phyloP scores from a whole-genome alignment of 2,329 filamentous ascomycete genomes.

The Trichophyton verrucosum region DNA sequence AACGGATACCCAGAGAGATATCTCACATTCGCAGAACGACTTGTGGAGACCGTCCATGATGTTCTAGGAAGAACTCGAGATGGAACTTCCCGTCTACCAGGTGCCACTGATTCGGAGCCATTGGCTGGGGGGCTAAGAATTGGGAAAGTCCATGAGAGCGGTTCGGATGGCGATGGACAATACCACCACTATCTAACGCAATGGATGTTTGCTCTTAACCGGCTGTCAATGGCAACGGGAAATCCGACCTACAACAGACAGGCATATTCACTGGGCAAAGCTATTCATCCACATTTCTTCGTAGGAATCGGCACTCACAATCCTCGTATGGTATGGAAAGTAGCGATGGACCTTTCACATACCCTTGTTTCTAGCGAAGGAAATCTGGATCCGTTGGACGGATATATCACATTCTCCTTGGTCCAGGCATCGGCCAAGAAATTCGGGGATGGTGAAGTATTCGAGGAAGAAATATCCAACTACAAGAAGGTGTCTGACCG shows the following conservation, averaged over 20 bases:
- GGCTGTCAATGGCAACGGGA: conserved; percentile 38
- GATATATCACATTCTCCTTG: conserved; percentile 40
- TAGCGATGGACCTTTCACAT: conserved; percentile 37
- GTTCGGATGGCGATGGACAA: conserved; percentile 45
- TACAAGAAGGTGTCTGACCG: conserved; percentile 39
- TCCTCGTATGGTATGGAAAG: conserved; percentile 45
- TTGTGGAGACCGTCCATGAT: conserved; percentile 42
- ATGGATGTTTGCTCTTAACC: conserved; percentile 52
- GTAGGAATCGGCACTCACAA: conserved; percentile 21
- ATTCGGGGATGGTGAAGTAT: conserved; percentile 21
- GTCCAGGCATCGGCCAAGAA: conserved; percentile 33
- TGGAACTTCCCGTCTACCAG: conserved; percentile 35
- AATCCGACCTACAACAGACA: conserved; percentile 39
- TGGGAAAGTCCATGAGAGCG: conserved; percentile 40
- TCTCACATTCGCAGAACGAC: conserved; percentile 37
- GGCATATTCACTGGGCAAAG: conserved; percentile 41
- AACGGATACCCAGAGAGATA: conserved; percentile 28
- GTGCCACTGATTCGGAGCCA: conserved; percentile 41
- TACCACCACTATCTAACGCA: conserved; percentile 51
- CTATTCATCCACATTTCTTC: conserved; percentile 44
- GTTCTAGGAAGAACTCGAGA: conserved; percentile 43
- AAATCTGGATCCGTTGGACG: conserved; percentile 45
- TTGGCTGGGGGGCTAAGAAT: conserved; percentile 46
- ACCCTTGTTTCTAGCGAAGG: conserved; percentile 42
- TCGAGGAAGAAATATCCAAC: conserved; percentile 41